A percentile compares a stretch with the other conserved stretches of the same genome.
phyloP scores from a whole-genome alignment of 2,329 filamentous ascomycete species.

The Penicillium sp. region DNA sequence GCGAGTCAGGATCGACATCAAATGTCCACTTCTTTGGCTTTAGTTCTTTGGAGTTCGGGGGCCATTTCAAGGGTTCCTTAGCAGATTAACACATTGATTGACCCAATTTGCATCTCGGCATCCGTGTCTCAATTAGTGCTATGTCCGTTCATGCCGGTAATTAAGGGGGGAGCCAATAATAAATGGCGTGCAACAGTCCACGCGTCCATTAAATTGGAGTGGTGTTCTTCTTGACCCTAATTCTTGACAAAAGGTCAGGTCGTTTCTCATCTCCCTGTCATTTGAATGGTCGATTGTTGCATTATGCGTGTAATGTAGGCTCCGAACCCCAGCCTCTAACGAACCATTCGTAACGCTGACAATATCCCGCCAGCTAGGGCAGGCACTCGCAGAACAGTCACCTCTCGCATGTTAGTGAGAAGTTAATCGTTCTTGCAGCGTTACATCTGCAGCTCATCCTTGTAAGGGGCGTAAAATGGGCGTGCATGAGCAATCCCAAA shows the following conservation, averaged over 20 bases:
- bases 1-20: neutral
- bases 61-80: neutral
- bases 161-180: neutral
- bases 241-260: neutral
- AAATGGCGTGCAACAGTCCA: neutral
- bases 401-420: neutral
- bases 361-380: too few species aligned
- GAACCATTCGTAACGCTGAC: neutral
- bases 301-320: neutral
- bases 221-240: neutral
- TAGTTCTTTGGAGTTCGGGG: neutral
- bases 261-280: neutral
- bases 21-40: neutral
- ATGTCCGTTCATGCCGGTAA: neutral
- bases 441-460: neutral
- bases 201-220: neutral
- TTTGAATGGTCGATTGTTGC: neutral
- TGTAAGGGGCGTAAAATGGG: neutral
- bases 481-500: neutral
- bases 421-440: neutral
- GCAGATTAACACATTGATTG: neutral
- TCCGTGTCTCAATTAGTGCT: neutral
- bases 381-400: too few species aligned
- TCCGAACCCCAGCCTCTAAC: too few species aligned
- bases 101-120: neutral